phyloP scores from a whole-genome alignment of 495 filamentous ascomycete genomes.

The Friedmanniomyces endolithicus region DNA sequence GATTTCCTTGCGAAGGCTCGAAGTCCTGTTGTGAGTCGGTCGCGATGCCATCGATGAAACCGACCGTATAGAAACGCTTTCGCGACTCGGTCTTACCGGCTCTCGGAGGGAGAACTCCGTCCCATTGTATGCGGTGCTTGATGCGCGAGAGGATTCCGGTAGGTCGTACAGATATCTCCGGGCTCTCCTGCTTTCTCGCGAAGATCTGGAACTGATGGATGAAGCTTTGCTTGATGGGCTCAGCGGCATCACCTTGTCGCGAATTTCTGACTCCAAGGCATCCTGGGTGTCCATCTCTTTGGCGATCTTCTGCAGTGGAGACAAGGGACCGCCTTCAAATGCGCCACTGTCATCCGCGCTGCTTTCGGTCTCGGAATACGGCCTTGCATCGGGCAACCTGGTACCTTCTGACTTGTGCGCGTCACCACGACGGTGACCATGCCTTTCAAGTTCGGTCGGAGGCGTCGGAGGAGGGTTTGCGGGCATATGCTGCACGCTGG shows the following conservation, averaged over 20 bases:
- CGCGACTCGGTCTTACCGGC: conserved; percentile 34
- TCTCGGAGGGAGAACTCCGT: conserved; percentile 55
- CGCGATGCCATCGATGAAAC: conserved; percentile 52
- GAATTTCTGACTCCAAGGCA: conserved; percentile 40
- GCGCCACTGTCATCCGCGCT: conserved; percentile 41
- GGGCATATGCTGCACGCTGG: conserved; percentile 72
- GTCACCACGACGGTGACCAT: conserved; percentile 21
- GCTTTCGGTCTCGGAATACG: conserved; percentile 45
- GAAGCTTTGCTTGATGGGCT: conserved; percentile 31
- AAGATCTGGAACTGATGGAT: conserved; percentile 37
- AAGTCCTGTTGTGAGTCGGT: conserved; percentile 38
- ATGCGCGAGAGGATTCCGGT: conserved; percentile 37
- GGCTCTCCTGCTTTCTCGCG: conserved; percentile 22
- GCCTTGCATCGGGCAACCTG: not conserved
- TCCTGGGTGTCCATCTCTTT: conserved; percentile 47
- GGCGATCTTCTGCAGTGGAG: conserved; percentile 53
- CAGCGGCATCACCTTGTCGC: conserved; percentile 33
- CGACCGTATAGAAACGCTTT: conserved; percentile 52
- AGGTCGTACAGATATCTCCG: conserved; percentile 44
- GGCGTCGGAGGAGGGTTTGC: conserved; percentile 61
- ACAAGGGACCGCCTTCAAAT: conserved; percentile 34
- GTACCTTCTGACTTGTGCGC: not conserved
- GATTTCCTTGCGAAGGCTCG: conserved; percentile 72
- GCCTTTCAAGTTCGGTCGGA: conserved; percentile 61
- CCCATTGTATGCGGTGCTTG: conserved; percentile 38